These are phyloP conservation scores for Botrytis sinoallii DNA, from an alignment of 2,329 filamentous ascomycete genomes.

Conservation along the genomic window DNA sequence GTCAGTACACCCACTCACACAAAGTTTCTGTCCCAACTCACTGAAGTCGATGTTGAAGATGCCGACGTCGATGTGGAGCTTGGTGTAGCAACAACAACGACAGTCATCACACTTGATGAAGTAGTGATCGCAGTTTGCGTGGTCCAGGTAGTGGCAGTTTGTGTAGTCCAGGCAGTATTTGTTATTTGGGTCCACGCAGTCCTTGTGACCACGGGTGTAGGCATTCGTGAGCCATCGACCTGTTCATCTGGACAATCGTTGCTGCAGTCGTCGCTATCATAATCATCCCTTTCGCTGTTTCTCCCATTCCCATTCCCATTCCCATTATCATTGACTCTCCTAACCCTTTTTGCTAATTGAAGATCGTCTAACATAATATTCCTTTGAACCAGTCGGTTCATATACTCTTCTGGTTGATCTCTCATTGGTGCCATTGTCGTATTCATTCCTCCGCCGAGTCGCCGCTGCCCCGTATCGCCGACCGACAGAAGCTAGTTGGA, in stretches of 20 bases:
- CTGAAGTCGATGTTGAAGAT: not conserved
- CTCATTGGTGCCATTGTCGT: conserved; percentile 36
- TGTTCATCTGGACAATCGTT: conserved; percentile 1
- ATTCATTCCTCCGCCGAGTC: conserved; percentile 34
- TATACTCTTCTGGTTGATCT: conserved; percentile 23
- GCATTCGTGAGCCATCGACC: not conserved
- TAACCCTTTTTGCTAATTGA: conserved; percentile 17
- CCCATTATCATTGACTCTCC: conserved; percentile 2
- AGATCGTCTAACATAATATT: conserved; percentile 14
- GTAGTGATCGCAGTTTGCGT: conserved; percentile 3
- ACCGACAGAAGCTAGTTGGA: conserved; percentile 28
- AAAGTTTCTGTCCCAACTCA: not conserved
- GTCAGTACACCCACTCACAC: not conserved
- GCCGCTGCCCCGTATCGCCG: conserved; percentile 24
- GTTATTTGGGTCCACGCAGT: conserved; percentile 11
- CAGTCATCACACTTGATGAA: conserved; percentile 6
- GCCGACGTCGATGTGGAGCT: not conserved
- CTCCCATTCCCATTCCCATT: not conserved
- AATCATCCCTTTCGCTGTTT: not conserved
- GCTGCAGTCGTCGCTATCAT: not conserved
- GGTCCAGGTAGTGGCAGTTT: conserved; percentile 11
- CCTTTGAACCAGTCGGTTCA: conserved; percentile 23
- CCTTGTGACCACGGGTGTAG: not conserved
- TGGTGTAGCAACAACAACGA: not conserved
- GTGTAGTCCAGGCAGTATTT: conserved; percentile 16